Percentiles rank a stretch among this genome's conserved stretches.
These are phyloP conservation scores for Priceomyces haplophilus DNA, from an alignment of 805 yeast species.

Conservation along the genomic window DNA sequence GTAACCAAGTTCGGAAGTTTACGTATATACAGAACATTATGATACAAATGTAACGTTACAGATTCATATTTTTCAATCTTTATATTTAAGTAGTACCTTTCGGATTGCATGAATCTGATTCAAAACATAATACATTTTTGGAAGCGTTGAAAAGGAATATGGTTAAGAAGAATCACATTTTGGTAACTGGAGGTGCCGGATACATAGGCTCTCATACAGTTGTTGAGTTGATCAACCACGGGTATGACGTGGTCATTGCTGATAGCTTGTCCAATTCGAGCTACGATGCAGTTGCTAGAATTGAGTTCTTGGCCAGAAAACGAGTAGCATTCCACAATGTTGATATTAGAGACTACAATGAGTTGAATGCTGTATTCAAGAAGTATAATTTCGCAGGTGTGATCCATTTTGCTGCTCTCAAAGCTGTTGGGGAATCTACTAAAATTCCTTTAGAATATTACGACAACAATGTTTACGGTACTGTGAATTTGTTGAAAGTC, in stretches of 20 bases:
- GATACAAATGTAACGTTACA: no score
- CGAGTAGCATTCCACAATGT: constrained; percentile 54
- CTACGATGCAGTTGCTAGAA: constrained; percentile 60
- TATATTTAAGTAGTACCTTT: no score
- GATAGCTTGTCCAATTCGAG: constrained; percentile 70
- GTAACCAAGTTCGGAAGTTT: no score
- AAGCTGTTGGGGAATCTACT: constrained; percentile 79
- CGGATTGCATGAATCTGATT: no score
- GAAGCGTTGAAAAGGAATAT: not conserved
- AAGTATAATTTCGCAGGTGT: constrained; percentile 54
- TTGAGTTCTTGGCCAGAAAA: constrained; percentile 51
- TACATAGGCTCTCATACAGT: constrained; percentile 83
- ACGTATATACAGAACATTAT: no score
- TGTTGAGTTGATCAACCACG: constrained; percentile 57
- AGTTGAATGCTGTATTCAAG: constrained; percentile 46
- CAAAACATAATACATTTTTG: no score
- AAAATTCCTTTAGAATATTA: constrained; percentile 65
- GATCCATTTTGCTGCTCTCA: constrained; percentile 78
- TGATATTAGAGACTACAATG: constrained; percentile 52
- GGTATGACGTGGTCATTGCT: constrained; percentile 67
- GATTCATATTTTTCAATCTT: no score
- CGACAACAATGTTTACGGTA: constrained; percentile 64
- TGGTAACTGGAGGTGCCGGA: constrained; percentile 86
- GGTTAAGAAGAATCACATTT: constrained; percentile 29
- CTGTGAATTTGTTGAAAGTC: constrained; percentile 53